These are phyloP conservation scores for Nitzschia sp. DNA, from an alignment of 108 stramenopile species.

Conservation along the genomic window DNA sequence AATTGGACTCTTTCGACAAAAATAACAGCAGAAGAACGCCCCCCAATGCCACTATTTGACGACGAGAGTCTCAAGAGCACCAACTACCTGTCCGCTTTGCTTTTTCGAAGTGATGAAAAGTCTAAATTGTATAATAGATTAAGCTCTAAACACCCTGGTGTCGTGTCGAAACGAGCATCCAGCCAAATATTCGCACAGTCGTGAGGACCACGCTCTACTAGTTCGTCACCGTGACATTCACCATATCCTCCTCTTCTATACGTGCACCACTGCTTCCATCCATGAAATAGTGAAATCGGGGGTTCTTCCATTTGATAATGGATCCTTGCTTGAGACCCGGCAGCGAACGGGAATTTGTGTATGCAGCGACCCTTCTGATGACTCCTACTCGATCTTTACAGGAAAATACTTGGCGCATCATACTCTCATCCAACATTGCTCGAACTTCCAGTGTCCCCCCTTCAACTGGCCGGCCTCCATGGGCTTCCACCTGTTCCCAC, in stretches of 20 bases:
- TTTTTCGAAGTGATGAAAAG: too few relatives aligned
- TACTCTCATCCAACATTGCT: slow-evolving; percentile 33
- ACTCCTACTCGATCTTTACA: slow-evolving; percentile 44
- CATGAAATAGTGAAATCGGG: slow-evolving; percentile 43
- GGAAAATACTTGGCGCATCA: slow-evolving; percentile 31
- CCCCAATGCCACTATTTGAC: too few relatives aligned
- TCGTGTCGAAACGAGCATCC: too few relatives aligned
- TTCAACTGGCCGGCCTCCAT: slow-evolving; percentile 18
- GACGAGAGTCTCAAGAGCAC: too few relatives aligned
- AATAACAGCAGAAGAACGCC: too few relatives aligned
- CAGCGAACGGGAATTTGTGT: slow-evolving; percentile 30
- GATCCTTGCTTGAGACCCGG: slow-evolving; percentile 31
- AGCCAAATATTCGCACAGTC: too few relatives aligned
- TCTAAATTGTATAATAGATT: too few relatives aligned
- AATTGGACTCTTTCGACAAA: too few relatives aligned
- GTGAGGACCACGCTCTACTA: too few relatives aligned
- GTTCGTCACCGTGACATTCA: slow-evolving; percentile 19
- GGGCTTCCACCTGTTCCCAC: slow-evolving; percentile 45
- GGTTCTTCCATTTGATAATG: slow-evolving; percentile 40
- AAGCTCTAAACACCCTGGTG: too few relatives aligned
- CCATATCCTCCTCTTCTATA: slow-evolving; percentile 44
- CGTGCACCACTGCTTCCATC: slow-evolving; percentile 42
- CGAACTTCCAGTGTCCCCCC: slow-evolving; percentile 41
- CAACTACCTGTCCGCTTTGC: too few relatives aligned
- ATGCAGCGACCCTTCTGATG: slow-evolving; percentile 30